Conservation (phyloP, 345 rosid genomes). For the Eucalyptus erythrocorys region DNA sequence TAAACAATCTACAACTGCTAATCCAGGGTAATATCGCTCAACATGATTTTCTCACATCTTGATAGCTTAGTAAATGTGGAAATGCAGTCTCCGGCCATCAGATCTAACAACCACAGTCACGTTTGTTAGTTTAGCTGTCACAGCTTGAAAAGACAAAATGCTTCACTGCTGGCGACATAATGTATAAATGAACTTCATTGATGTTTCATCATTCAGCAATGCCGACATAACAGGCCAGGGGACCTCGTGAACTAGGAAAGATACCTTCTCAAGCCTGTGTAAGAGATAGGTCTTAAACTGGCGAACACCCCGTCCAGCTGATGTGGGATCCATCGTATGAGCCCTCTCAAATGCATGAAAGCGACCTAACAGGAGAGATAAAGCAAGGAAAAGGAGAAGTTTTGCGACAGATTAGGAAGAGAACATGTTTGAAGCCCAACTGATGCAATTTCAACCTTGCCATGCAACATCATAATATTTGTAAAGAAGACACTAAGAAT, state of each 20-base stretch:
- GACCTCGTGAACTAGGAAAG: background rate
- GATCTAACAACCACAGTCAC: background rate
- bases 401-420: background rate
- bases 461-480: background rate
- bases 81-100: background rate
- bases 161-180: background rate
- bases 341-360: constrained; percentile 93
- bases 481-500: background rate
- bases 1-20: background rate
- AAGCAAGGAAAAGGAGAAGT: background rate
- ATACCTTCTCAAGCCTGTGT: constrained; percentile 77
- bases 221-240: background rate
- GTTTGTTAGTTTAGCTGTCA: background rate
- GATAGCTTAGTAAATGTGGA: background rate
- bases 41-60: background rate
- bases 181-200: background rate
- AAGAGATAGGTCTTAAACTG: constrained; percentile 92
- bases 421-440: background rate
- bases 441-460: background rate
- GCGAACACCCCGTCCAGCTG: constrained; percentile 87
- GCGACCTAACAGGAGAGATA: constrained; percentile 45
- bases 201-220: background rate
- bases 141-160: background rate
- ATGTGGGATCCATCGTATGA: constrained; percentile 60
- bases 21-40: background rate